Conservation (phyloP, 2,329 filamentous ascomycete genomes). For the Sordariomycetes sp. region DNA sequence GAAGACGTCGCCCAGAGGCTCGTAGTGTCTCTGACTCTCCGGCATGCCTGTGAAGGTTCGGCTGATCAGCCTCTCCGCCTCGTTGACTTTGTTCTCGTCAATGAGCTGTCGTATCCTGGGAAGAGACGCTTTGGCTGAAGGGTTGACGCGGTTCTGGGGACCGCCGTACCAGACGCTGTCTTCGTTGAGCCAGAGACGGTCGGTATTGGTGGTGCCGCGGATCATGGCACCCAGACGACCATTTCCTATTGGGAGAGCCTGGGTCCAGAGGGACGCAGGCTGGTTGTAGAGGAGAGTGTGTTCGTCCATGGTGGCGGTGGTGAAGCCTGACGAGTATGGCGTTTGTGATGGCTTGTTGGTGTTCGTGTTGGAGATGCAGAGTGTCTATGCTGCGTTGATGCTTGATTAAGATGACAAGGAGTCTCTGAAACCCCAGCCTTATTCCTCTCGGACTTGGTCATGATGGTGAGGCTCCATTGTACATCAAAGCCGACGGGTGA, state of each 20-base stretch:
- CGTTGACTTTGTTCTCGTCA: slow-evolving; percentile 10
- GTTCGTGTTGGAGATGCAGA: too few relatives aligned
- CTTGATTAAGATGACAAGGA: too few relatives aligned
- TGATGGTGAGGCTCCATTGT: too few relatives aligned
- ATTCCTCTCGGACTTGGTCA: too few relatives aligned
- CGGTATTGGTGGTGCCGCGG: slow-evolving; percentile 30
- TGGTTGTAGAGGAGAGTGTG: slow-evolving; percentile 2
- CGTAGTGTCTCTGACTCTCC: slow-evolving; percentile 16
- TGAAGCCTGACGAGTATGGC: too few relatives aligned
- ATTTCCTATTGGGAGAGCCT: slow-evolving; percentile 38
- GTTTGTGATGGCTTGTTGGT: too few relatives aligned
- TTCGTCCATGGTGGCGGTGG: too few relatives aligned
- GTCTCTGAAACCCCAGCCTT: too few relatives aligned
- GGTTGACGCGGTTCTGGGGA: slow-evolving; percentile 30
- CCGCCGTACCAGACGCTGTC: slow-evolving; percentile 38
- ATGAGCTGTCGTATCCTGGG: slow-evolving; percentile 11
- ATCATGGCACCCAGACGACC: slow-evolving; percentile 32
- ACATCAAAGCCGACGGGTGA: too few relatives aligned
- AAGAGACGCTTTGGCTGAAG: slow-evolving; percentile 12
- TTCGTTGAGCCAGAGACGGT: slow-evolving; percentile 33
- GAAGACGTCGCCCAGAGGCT: slow-evolving; percentile 21
- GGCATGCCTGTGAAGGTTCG: slow-evolving; percentile 15
- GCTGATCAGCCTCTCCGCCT: slow-evolving; percentile 12
- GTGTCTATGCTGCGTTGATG: too few relatives aligned
- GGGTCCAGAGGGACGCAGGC: slow-evolving; percentile 14